A percentile compares a stretch with the other conserved stretches of the same genome.
Evolutionary conservation across 2,329 filamentous ascomycete genomes (phyloP).

Genomic region (Hymenoscyphus albidus): DNA sequence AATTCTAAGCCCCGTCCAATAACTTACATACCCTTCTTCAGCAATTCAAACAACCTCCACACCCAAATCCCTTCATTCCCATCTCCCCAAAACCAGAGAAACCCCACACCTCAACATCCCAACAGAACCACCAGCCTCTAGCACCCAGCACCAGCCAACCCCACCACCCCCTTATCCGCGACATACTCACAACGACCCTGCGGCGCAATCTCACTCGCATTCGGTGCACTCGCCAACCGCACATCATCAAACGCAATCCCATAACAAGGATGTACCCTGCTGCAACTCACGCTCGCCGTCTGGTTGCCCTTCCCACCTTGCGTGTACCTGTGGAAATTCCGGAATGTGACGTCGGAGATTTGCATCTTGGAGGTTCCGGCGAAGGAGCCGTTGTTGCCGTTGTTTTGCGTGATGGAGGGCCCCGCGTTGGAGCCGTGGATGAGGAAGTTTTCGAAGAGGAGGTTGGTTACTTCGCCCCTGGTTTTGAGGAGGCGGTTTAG

Average conservation of each 20-base stretch:
- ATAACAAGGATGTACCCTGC: slow-evolving; percentile 46
- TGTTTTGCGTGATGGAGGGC: slow-evolving; percentile 45
- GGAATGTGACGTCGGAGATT: slow-evolving; percentile 46
- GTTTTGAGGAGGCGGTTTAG: neutral
- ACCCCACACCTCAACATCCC: too few relatives aligned
- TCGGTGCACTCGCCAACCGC: slow-evolving; percentile 24
- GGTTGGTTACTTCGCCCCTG: slow-evolving; percentile 46
- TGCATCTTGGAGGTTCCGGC: slow-evolving; percentile 48
- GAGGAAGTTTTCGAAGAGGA: slow-evolving; percentile 49
- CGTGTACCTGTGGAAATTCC: slow-evolving; percentile 49
- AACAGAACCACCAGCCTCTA: slow-evolving; percentile 18
- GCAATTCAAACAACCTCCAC: too few relatives aligned
- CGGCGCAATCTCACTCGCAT: slow-evolving; percentile 24
- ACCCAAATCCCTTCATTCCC: too few relatives aligned
- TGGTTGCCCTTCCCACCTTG: slow-evolving; percentile 32
- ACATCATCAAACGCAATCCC: slow-evolving; percentile 46
- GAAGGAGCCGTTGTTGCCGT: slow-evolving; percentile 47
- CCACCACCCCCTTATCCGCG: slow-evolving; percentile 30
- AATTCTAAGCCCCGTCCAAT: too few relatives aligned
- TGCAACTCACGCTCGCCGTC: slow-evolving; percentile 45
- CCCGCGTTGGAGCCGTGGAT: slow-evolving; percentile 44
- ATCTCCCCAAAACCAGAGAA: too few relatives aligned
- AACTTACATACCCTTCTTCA: too few relatives aligned
- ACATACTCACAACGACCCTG: slow-evolving; percentile 33
- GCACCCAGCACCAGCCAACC: slow-evolving; percentile 31